These are phyloP conservation scores for Colletotrichum gigasporum DNA, from an alignment of 2,329 filamentous ascomycete genomes.

Conservation along the genomic window DNA sequence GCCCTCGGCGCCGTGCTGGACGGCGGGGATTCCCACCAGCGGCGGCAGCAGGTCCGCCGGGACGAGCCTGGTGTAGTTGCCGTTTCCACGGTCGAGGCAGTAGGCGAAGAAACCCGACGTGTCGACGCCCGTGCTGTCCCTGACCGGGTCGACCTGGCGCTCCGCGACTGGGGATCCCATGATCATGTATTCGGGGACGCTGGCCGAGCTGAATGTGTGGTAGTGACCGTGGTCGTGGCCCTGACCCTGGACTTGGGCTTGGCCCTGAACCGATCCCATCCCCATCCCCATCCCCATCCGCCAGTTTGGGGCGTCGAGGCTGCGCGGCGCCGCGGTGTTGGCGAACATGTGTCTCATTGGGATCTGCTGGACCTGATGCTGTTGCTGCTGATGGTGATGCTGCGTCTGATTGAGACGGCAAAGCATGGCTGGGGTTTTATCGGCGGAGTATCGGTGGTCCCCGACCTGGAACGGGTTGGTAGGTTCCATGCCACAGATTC, in stretches of 20 bases:
- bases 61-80: slow-evolving; percentile 62
- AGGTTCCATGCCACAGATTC: slow-evolving; percentile 3
- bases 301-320: slow-evolving; percentile 23
- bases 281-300: background rate
- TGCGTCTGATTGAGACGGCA: background rate
- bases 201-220: slow-evolving; percentile 36
- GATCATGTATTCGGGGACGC: slow-evolving; percentile 4
- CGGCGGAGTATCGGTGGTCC: background rate
- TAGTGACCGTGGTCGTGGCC: slow-evolving; percentile 50
- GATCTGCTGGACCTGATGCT: background rate
- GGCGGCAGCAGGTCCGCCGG: slow-evolving; percentile 63
- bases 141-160: background rate
- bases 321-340: background rate
- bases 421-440: background rate
- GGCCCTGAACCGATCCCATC: background rate
- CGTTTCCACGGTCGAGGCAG: slow-evolving; percentile 63
- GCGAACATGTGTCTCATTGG: background rate
- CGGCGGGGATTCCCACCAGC: slow-evolving; percentile 52
- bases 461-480: background rate
- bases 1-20: slow-evolving; percentile 48
- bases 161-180: background rate
- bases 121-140: slow-evolving; percentile 21
- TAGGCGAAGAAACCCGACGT: slow-evolving; percentile 53
- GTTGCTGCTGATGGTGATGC: background rate
- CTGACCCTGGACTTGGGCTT: slow-evolving; percentile 36